Evolutionary conservation across 2,329 filamentous ascomycete genomes (phyloP).

Genomic region (Alternaria hordeiaustralica): DNA sequence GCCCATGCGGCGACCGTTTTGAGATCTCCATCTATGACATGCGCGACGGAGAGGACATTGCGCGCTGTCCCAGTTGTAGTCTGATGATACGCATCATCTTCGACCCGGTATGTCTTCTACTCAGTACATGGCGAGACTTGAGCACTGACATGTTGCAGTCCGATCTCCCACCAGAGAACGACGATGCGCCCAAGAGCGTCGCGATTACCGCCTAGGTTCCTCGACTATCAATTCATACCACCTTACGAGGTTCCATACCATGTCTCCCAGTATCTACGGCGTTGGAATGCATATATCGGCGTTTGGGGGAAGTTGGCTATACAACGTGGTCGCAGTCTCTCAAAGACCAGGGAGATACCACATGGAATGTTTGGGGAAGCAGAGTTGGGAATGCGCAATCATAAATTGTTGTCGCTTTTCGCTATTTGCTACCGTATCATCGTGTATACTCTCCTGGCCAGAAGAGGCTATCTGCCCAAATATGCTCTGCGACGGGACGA

Average conservation of each 20-base stretch:
- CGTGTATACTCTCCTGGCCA: not conserved
- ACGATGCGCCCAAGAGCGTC: constrained; percentile 28
- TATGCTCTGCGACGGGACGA: not conserved
- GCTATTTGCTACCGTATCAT: constrained; percentile 4
- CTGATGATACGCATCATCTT: constrained; percentile 96
- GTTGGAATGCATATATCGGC: constrained; percentile 21
- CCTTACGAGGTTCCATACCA: not conserved
- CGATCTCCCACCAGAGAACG: constrained; percentile 39
- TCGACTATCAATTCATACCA: not conserved
- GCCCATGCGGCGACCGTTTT: constrained; percentile 96
- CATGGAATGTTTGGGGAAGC: not conserved
- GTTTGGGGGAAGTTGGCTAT: constrained; percentile 10
- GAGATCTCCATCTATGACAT: constrained; percentile 87
- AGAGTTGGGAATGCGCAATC: not conserved
- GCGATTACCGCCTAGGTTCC: constrained; percentile 35
- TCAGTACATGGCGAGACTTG: not conserved
- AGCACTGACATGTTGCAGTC: constrained; percentile 27
- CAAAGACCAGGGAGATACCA: not conserved
- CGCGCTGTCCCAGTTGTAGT: constrained; percentile 96
- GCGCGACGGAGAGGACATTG: constrained; percentile 88
- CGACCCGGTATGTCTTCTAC: constrained; percentile 68
- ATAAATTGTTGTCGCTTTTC: not conserved
- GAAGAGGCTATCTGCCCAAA: not conserved
- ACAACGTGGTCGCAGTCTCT: not conserved
- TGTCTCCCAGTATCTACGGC: constrained; percentile 2